A percentile compares a stretch with the other conserved stretches of the same genome.
These are phyloP conservation scores for Phlebiopsis flavidoalba DNA, from an alignment of 768 basidiomycete species.

Conservation along the genomic window DNA sequence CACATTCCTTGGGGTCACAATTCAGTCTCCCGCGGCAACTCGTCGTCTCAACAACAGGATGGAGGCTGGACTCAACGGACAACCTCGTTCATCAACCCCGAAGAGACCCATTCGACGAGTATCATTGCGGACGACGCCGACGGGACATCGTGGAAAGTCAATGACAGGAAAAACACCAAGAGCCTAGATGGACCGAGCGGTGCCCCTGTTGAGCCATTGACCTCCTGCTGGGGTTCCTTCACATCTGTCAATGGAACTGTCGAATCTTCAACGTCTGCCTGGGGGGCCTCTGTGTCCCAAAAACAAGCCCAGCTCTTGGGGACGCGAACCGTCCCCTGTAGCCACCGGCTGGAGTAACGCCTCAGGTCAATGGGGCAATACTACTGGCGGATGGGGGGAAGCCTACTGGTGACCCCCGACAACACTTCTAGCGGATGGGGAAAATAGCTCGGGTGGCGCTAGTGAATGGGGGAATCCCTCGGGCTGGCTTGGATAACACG, in stretches of 20 bases:
- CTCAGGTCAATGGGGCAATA: neutral
- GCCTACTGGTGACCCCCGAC: neutral
- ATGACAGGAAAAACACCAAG: no score
- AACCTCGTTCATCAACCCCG: neutral
- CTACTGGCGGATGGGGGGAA: neutral
- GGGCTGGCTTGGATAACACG: no score
- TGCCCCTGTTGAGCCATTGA: no score
- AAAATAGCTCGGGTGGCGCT: neutral
- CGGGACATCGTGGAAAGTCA: no score
- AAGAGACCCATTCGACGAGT: no score
- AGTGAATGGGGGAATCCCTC: neutral
- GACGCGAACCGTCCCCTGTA: neutral
- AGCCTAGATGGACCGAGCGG: no score
- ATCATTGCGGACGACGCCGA: no score
- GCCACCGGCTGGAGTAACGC: neutral
- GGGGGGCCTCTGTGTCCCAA: neutral
- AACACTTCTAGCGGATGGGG: neutral
- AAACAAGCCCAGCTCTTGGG: neutral
- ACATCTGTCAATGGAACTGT: neutral
- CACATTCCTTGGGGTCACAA: neutral
- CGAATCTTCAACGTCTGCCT: neutral
- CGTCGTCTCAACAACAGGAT: neutral
- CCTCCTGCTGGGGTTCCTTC: neutral
- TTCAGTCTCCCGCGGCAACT: neutral
- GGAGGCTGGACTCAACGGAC: neutral